phyloP scores from a whole-genome alignment of 2,329 filamentous ascomycete genomes.

The Epichloe coenophiala region DNA sequence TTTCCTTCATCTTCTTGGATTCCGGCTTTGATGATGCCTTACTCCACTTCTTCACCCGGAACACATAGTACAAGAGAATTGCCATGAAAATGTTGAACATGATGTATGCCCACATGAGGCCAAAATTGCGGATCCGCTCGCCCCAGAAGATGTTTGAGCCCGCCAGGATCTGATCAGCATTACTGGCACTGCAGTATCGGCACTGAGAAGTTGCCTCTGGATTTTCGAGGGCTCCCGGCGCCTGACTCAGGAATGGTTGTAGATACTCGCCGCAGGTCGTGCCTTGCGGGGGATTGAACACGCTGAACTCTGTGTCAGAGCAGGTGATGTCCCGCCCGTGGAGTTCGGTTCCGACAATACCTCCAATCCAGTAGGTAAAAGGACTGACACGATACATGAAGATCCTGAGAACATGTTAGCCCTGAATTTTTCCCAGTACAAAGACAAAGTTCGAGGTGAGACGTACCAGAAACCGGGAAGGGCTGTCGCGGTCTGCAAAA shows the following conservation, averaged over 20 bases:
- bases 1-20: not conserved
- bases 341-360: conserved; percentile 54
- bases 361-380: conserved; percentile 55
- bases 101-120: conserved; percentile 55
- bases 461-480: conserved; percentile 51
- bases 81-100: conserved; percentile 48
- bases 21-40: not conserved
- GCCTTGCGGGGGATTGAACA: conserved; percentile 52
- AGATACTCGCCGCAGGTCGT: conserved; percentile 54
- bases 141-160: conserved; percentile 32
- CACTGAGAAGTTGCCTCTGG: conserved; percentile 41
- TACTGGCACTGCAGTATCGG: conserved; percentile 50
- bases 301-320: conserved; percentile 40
- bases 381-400: conserved; percentile 60
- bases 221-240: conserved; percentile 49
- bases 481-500: conserved; percentile 42
- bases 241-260: conserved; percentile 33
- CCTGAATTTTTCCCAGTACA: not conserved
- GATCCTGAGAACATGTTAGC: conserved; percentile 25
- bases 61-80: conserved; percentile 47
- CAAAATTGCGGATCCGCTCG: conserved; percentile 56
- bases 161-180: conserved; percentile 47
- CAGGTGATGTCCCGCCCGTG: conserved; percentile 40
- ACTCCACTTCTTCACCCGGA: conserved; percentile 34
- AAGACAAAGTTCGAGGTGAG: not conserved